Percentiles rank a stretch among this genome's conserved stretches.
phyloP scores from a whole-genome alignment of 2,329 filamentous ascomycete species.

The Colletotrichum sojae region DNA sequence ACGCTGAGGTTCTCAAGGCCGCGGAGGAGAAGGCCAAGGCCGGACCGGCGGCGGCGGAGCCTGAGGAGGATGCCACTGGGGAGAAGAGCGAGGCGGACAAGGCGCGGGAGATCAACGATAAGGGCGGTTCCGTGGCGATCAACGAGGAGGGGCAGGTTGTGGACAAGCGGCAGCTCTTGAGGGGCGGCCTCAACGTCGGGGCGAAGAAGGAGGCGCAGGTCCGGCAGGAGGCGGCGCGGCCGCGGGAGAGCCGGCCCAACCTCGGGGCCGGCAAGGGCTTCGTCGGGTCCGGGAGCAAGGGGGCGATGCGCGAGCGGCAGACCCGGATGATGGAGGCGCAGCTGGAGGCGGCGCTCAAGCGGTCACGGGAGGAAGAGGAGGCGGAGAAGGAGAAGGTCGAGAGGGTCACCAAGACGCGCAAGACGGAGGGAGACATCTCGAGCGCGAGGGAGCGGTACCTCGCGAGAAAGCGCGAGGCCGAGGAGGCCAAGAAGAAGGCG shows the following conservation, averaged over 20 bases:
- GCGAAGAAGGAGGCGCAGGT: constrained; percentile 70
- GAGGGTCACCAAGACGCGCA: constrained; percentile 79
- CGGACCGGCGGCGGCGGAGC: constrained; percentile 48
- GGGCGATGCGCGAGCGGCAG: constrained; percentile 82
- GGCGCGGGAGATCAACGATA: constrained; percentile 77
- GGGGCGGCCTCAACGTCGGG: constrained; percentile 81
- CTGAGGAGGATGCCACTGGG: constrained; percentile 52
- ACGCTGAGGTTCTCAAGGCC: constrained; percentile 78
- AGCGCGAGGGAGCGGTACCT: constrained; percentile 86
- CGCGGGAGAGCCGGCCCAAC: constrained; percentile 33
- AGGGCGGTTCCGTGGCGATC: constrained; percentile 73
- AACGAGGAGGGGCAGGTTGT: constrained; percentile 89
- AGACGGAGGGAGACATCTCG: constrained; percentile 82
- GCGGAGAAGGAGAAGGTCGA: constrained; percentile 74
- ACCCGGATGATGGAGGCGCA: constrained; percentile 85
- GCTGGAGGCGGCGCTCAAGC: constrained; percentile 79
- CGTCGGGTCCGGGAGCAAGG: constrained; percentile 66
- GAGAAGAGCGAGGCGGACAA: constrained; percentile 73
- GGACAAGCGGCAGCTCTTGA: constrained; percentile 85
- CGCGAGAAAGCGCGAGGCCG: constrained; percentile 81
- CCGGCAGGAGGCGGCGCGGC: constrained; percentile 43
- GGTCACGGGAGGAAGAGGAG: constrained; percentile 76
- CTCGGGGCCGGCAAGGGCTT: constrained; percentile 48
- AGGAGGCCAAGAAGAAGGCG: constrained; percentile 74
- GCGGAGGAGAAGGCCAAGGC: constrained; percentile 68